Evolutionary conservation across 148 eudicot species (phyloP).

Genomic region (Chenopodium berlandieri): DNA sequence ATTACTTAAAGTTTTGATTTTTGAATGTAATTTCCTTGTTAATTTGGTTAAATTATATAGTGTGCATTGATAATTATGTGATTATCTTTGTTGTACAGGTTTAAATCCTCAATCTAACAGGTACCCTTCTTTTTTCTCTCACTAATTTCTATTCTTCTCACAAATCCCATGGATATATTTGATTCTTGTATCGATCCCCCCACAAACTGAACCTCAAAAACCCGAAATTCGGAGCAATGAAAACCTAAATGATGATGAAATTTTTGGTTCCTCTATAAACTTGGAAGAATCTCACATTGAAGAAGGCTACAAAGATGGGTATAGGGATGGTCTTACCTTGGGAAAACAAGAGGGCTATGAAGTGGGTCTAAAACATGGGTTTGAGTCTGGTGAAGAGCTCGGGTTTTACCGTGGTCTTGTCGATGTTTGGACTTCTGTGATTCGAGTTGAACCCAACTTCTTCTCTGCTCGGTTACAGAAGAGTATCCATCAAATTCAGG

Average conservation of each 20-base stretch:
- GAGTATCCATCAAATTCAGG: slow-evolving; percentile 50
- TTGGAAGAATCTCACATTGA: slow-evolving; percentile 55
- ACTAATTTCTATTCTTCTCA: neutral
- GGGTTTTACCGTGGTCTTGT: slow-evolving; percentile 74
- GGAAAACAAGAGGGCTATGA: slow-evolving; percentile 66
- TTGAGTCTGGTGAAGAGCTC: slow-evolving; percentile 63
- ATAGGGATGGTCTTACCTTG: slow-evolving; percentile 43
- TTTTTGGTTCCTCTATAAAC: slow-evolving; percentile 47
- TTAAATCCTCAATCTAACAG: neutral
- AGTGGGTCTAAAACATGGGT: slow-evolving; percentile 76
- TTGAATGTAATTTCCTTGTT: too few species aligned
- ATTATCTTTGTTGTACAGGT: slow-evolving; percentile 8
- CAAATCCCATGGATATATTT: slow-evolving; percentile 21
- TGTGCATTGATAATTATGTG: neutral
- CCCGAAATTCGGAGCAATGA: neutral
- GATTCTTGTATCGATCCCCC: slow-evolving; percentile 9
- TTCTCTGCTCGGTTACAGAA: slow-evolving; percentile 57
- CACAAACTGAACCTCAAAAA: neutral
- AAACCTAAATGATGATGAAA: slow-evolving; percentile 22
- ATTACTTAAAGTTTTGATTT: too few species aligned
- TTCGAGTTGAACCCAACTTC: slow-evolving; percentile 48
- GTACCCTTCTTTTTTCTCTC: neutral
- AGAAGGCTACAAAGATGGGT: slow-evolving; percentile 74
- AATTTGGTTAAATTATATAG: too few species aligned
- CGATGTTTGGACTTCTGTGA: slow-evolving; percentile 59